Conservation (phyloP, 1,139 yeast genomes). For the Meyerozyma carpophila region DNA sequence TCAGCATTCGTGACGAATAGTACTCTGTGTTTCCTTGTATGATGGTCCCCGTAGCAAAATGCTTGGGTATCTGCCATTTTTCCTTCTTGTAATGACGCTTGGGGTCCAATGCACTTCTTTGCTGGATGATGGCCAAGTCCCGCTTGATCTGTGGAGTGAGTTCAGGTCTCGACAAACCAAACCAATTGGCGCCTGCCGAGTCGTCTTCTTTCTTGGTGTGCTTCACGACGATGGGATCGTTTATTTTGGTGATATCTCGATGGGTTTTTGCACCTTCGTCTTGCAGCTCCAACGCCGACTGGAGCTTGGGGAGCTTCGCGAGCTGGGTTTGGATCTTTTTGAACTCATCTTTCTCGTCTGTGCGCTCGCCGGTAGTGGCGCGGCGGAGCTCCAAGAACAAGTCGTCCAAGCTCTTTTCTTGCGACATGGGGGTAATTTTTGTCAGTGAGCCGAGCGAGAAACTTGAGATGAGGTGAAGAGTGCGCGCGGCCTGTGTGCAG, state of each 20-base stretch:
- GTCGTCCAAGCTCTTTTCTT: constrained; percentile 22
- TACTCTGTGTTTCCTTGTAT: constrained; percentile 78
- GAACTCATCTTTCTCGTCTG: constrained; percentile 16
- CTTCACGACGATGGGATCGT: constrained; percentile 42
- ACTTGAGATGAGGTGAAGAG: background rate
- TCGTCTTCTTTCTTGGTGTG: constrained; percentile 12
- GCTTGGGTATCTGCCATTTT: constrained; percentile 74
- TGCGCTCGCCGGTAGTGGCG: constrained; percentile 10
- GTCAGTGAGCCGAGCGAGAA: background rate
- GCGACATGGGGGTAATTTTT: background rate
- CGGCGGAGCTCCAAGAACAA: constrained; percentile 29
- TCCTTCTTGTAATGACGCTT: constrained; percentile 92
- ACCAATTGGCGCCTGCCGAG: constrained; percentile 64
- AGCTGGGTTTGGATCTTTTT: constrained; percentile 24
- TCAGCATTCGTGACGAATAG: constrained; percentile 63
- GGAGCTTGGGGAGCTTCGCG: constrained; percentile 31
- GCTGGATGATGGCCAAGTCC: constrained; percentile 72
- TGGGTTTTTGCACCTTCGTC: constrained; percentile 6
- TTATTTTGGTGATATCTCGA: constrained; percentile 28
- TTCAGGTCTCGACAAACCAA: constrained; percentile 75
- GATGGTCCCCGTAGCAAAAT: constrained; percentile 85
- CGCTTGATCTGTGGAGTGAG: constrained; percentile 69
- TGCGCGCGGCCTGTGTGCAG: background rate
- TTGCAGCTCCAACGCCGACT: constrained; percentile 13
- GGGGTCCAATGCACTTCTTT: constrained; percentile 90